phyloP scores from a whole-genome alignment of 495 filamentous ascomycete species.

The Hypoxylon intermedium region DNA sequence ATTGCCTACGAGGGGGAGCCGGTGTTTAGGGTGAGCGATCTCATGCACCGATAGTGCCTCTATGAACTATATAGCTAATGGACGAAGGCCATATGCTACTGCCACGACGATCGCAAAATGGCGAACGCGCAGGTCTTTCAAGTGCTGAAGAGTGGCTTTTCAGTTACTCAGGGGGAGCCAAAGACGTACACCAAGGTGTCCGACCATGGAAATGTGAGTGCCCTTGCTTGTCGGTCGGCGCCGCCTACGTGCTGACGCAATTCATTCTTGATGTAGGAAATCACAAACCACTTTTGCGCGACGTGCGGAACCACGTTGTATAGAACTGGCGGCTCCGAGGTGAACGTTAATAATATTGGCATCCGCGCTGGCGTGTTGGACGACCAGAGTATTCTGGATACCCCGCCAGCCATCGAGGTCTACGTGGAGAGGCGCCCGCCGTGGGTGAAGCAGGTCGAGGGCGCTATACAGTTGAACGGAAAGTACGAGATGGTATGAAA shows the following conservation, averaged over 20 bases:
- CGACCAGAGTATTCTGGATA: slow-evolving; percentile 13
- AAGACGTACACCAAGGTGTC: slow-evolving; percentile 16
- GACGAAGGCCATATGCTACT: slow-evolving; percentile 12
- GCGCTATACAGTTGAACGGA: slow-evolving; percentile 10
- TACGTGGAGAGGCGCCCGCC: slow-evolving; percentile 17
- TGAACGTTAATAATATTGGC: neutral
- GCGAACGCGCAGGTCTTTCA: slow-evolving; percentile 5
- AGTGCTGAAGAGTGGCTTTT: slow-evolving; percentile 5
- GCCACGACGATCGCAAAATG: slow-evolving; percentile 18
- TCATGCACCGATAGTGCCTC: neutral
- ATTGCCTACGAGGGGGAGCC: slow-evolving; percentile 20
- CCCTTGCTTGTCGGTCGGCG: neutral
- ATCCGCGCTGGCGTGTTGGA: slow-evolving; percentile 16
- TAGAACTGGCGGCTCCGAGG: neutral
- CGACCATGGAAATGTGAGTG: slow-evolving; percentile 12
- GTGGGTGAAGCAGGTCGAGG: slow-evolving; percentile 18
- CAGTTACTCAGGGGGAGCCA: slow-evolving; percentile 9
- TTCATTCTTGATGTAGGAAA: neutral
- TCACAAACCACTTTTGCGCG: slow-evolving; percentile 10
- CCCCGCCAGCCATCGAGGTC: slow-evolving; percentile 4
- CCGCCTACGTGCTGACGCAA: neutral
- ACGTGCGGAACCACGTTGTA: slow-evolving; percentile 12
- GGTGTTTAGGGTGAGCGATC: neutral
- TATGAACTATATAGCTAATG: neutral
- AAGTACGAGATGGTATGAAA: slow-evolving; percentile 11